phyloP scores from a whole-genome alignment of 768 basidiomycete genomes.

The Leccinum fibrillosum region DNA sequence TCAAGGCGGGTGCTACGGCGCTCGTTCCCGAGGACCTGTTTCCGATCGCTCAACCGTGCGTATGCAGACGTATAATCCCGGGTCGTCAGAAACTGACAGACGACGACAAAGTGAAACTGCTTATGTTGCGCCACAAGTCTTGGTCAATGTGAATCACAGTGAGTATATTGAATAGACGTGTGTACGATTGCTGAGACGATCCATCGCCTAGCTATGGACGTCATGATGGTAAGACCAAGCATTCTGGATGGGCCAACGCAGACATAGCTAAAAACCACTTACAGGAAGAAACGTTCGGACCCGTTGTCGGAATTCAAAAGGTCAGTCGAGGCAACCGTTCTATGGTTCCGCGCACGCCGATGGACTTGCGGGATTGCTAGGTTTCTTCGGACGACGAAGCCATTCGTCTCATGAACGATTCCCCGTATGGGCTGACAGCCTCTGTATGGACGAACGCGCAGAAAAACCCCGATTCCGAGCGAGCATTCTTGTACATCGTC shows the following conservation, averaged over 20 bases:
- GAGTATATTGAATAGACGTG: slow-evolving; percentile 30
- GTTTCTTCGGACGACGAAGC: too few relatives aligned
- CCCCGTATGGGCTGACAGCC: too few relatives aligned
- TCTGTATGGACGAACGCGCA: too few relatives aligned
- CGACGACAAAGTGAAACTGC: slow-evolving; percentile 59
- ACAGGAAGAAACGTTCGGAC: slow-evolving; percentile 90
- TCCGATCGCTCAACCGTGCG: slow-evolving; percentile 64
- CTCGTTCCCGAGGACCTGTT: slow-evolving; percentile 70
- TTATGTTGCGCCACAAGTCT: slow-evolving; percentile 88
- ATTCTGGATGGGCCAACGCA: not conserved
- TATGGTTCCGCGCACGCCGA: not conserved
- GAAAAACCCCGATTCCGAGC: slow-evolving; percentile 55
- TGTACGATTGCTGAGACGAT: slow-evolving; percentile 3
- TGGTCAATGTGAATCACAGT: slow-evolving; percentile 89
- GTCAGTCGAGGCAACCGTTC: slow-evolving; percentile 35
- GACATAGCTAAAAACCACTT: not conserved
- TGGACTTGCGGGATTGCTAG: too few relatives aligned
- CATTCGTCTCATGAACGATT: too few relatives aligned
- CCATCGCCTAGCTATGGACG: slow-evolving; percentile 66
- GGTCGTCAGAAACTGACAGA: not conserved
- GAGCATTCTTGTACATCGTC: slow-evolving; percentile 59
- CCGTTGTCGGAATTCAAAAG: slow-evolving; percentile 91
- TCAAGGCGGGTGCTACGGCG: slow-evolving; percentile 74
- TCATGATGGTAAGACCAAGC: slow-evolving; percentile 73
- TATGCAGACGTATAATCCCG: slow-evolving; percentile 3